Percentiles rank a stretch among this genome's conserved stretches.
phyloP scores from a whole-genome alignment of 345 rosid species.

The Citrus cavaleriei region DNA sequence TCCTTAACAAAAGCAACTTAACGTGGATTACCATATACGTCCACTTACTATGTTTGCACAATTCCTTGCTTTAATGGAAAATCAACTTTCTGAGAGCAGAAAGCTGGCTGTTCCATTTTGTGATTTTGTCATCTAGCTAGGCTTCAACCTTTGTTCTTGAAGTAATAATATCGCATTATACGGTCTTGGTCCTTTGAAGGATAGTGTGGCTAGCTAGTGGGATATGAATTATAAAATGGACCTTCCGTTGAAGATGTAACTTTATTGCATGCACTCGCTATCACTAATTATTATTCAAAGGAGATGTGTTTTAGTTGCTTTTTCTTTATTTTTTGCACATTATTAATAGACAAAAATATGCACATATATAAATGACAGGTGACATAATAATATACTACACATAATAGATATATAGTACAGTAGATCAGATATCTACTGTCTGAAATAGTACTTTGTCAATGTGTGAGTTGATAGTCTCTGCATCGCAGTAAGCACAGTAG shows the following conservation, averaged over 20 bases:
- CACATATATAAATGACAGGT: neutral
- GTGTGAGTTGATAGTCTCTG: slow-evolving; percentile 46
- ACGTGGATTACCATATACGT: neutral
- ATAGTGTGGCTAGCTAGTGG: neutral
- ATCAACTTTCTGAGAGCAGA: neutral
- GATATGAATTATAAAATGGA: no score
- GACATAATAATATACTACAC: no score
- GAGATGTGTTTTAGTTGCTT: neutral
- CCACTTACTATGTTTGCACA: slow-evolving; percentile 2
- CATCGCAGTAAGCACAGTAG: slow-evolving; percentile 56
- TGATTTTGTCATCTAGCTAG: no score
- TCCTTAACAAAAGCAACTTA: neutral
- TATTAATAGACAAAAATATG: neutral
- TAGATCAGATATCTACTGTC: slow-evolving; percentile 27
- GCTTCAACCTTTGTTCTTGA: neutral
- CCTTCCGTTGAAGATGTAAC: neutral
- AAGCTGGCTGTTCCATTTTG: no score
- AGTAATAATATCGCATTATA: neutral
- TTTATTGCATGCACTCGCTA: neutral
- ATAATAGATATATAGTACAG: no score
- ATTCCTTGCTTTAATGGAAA: neutral
- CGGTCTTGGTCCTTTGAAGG: neutral
- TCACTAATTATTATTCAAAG: neutral
- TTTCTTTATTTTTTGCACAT: neutral
- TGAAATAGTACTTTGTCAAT: slow-evolving; percentile 72